Conservation (phyloP, 768 basidiomycete species). For the Mycena albidolilacea region DNA sequence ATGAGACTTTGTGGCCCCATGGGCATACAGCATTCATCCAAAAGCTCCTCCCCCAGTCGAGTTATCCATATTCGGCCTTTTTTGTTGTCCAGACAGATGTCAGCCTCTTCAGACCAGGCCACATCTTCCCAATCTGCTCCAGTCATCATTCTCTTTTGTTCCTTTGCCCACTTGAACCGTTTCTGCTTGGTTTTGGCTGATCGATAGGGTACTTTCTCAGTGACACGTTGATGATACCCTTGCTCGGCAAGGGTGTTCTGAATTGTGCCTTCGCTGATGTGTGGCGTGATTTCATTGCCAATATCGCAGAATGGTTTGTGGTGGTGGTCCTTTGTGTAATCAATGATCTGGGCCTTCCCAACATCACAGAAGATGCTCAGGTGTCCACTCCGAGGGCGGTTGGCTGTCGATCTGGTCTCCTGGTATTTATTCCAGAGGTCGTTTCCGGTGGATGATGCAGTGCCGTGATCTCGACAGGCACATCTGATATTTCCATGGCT, state of each 20-base stretch:
- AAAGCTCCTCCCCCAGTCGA: no score
- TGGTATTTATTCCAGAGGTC: background rate
- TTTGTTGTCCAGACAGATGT: background rate
- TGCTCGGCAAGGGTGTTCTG: slow-evolving; percentile 28
- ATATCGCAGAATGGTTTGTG: slow-evolving; percentile 43
- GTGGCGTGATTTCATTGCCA: background rate
- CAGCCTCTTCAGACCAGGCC: background rate
- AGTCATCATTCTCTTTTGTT: slow-evolving; percentile 17
- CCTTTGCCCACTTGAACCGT: slow-evolving; percentile 42
- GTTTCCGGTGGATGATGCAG: background rate
- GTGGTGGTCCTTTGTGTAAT: slow-evolving; percentile 24
- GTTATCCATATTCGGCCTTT: no score
- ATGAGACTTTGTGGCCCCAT: background rate
- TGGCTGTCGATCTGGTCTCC: slow-evolving; percentile 2
- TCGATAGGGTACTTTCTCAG: slow-evolving; percentile 45
- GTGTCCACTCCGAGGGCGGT: slow-evolving; percentile 2
- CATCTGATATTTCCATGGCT: no score
- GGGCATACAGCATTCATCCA: background rate
- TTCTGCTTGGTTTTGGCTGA: slow-evolving; percentile 34
- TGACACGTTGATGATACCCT: slow-evolving; percentile 42
- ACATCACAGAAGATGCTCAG: background rate
- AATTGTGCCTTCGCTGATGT: slow-evolving; percentile 17
- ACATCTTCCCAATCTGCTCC: background rate
- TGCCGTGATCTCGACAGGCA: background rate
- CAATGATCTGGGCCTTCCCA: background rate